Percentiles rank a stretch among this genome's conserved stretches.
These are phyloP conservation scores for Barnettozyma populi DNA, from an alignment of 805 yeast species.

Conservation along the genomic window DNA sequence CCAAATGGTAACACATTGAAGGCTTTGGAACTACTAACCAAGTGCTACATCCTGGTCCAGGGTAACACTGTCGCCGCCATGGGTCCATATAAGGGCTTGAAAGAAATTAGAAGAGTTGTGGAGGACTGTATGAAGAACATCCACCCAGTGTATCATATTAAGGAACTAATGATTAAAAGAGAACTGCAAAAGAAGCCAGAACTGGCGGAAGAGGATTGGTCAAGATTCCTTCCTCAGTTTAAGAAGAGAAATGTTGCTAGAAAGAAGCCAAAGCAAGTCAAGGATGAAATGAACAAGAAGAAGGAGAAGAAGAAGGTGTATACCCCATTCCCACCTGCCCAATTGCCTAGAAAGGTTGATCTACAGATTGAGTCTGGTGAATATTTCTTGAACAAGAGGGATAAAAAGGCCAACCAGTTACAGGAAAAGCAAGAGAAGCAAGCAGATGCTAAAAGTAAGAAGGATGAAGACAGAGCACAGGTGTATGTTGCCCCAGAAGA, in stretches of 20 bases:
- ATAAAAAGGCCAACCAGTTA: slow-evolving; percentile 64
- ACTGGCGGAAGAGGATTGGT: slow-evolving; percentile 94
- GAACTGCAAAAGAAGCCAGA: slow-evolving; percentile 95
- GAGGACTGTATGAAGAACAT: slow-evolving; percentile 97
- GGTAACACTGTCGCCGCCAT: slow-evolving; percentile 95
- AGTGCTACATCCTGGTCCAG: slow-evolving; percentile 92
- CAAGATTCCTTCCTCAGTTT: slow-evolving; percentile 91
- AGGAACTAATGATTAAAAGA: slow-evolving; percentile 95
- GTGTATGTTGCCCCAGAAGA: slow-evolving; percentile 88
- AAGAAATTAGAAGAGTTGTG: slow-evolving; percentile 86
- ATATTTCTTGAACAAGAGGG: slow-evolving; percentile 84
- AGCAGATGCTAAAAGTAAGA: slow-evolving; percentile 58
- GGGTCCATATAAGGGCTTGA: slow-evolving; percentile 94
- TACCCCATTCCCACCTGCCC: slow-evolving; percentile 99
- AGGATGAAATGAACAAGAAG: slow-evolving; percentile 40
- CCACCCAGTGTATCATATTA: slow-evolving; percentile 97
- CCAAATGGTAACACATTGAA: slow-evolving; percentile 96
- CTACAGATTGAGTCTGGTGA: slow-evolving; percentile 97
- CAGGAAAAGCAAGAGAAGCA: slow-evolving; percentile 79
- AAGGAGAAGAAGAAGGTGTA: slow-evolving; percentile 62
- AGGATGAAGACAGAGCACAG: slow-evolving; percentile 65
- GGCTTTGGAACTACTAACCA: slow-evolving; percentile 91
- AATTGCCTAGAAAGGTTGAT: slow-evolving; percentile 94
- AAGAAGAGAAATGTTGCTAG: slow-evolving; percentile 95
- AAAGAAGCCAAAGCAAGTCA: slow-evolving; percentile 71